A percentile compares a stretch with the other conserved stretches of the same genome.
Evolutionary conservation across 2,329 filamentous ascomycete species (phyloP).

Genomic region (Ophidiomyces ophidiicola): DNA sequence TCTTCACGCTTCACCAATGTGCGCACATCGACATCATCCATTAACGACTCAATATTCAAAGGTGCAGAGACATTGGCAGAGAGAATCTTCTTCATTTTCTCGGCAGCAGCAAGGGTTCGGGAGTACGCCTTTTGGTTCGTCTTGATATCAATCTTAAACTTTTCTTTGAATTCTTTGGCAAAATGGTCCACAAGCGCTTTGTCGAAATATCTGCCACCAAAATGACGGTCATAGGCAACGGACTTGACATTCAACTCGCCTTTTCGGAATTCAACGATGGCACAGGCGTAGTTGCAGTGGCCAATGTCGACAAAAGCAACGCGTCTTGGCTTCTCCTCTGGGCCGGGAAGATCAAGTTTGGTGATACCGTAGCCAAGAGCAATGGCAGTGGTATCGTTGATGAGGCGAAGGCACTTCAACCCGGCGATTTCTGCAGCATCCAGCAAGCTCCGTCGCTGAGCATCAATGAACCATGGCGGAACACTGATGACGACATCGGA

Average conservation of each 20-base stretch:
- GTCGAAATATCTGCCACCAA: constrained; percentile 95
- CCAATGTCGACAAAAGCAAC: constrained; percentile 91
- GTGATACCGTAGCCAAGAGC: constrained; percentile 96
- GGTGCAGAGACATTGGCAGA: constrained; percentile 89
- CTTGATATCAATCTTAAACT: constrained; percentile 93
- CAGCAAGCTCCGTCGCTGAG: constrained; percentile 76
- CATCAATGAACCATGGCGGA: constrained; percentile 92
- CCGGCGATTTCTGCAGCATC: constrained; percentile 90
- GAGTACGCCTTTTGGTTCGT: constrained; percentile 80
- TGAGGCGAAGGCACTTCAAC: constrained; percentile 79
- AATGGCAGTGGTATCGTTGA: constrained; percentile 96
- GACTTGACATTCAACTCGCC: constrained; percentile 89
- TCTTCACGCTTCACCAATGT: constrained; percentile 87
- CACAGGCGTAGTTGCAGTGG: constrained; percentile 89
- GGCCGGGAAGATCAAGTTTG: constrained; percentile 77
- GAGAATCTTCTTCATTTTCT: constrained; percentile 97
- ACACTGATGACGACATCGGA: constrained; percentile 89
- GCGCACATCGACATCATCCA: constrained; percentile 92
- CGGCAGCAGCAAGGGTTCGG: constrained; percentile 74
- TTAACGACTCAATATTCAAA: constrained; percentile 92
- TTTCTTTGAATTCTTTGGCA: constrained; percentile 88
- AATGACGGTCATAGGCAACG: constrained; percentile 87
- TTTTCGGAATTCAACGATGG: constrained; percentile 93
- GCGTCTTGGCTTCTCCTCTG: constrained; percentile 83
- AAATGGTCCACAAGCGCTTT: constrained; percentile 90